Base-by-base conservation (phyloP, 2,329 filamentous ascomycete genomes). In the Raffaelea albimanens region DNA sequence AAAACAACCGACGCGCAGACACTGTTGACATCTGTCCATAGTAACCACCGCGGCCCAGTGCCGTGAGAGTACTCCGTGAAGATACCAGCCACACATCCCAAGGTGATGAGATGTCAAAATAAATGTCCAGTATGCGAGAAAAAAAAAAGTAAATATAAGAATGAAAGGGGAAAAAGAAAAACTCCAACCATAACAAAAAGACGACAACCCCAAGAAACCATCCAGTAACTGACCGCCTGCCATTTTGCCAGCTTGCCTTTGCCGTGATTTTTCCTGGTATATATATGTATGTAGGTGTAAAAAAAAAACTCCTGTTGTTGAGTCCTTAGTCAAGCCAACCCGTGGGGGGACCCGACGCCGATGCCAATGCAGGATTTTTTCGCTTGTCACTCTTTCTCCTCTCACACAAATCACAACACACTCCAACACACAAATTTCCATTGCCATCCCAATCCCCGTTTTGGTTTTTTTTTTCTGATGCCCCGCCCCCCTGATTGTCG, bases 281-380 rank as follows among this genome's bases (percentile, higher is more conserved):
- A 34, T 29, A 29, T 29, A 13, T 29, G 25, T 29, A n/a, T n/a
- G n/a, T n/a, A n/a, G n/a, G 22, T 22, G 19, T 19, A 41, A 29
- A 36, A 41, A 40, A 47, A 48, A 46, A 47, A 45, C 45, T 45
- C 45, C 45, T 44, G 43, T 34, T 46, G 31, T 48, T 45, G 46
- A 49, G 16, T 49, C 42, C 46, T 38, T 38, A 43, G 44, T 44
- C 44, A 51, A 46, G 44, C 46, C 44, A 43, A 40, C 38, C 50
- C 47, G 34, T 40, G 31, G 16, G 38, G 45, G 41, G 42, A 45
- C 42, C 25, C 33, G 45, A 52, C 47, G 50, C 50, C 50, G 25
- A 47, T 52, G 47, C 47, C 45, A 49, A 52, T 52, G 50, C 50
- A 52, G 45, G 47, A 46, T 45, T 45, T 44, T 45, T 48, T 25